Evolutionary conservation across 2,329 filamentous ascomycete genomes (phyloP), one percentile per base, ranked within the genome.

Genomic region (Camillea tinctor): DNA sequence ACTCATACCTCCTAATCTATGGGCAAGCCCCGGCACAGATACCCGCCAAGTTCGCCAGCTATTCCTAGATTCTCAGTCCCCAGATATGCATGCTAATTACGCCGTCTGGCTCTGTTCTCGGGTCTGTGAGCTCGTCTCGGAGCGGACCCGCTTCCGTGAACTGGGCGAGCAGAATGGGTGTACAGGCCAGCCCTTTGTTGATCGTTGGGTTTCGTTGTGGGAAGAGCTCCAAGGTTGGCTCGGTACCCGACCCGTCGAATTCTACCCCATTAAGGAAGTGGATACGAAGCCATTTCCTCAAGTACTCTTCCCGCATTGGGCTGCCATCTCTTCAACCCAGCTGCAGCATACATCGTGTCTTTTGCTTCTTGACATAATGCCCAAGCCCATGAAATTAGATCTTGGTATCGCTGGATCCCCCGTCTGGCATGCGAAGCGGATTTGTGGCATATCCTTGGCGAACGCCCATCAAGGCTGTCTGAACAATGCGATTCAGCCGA

Each of bases 1-100:
- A 0, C 74, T 84, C n/a, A 76, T 85, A 0, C 79, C 79, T 0
- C 73, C 80, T 1, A 67, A 73, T 22, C 79, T 79, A 59, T 85
- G 82, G 83, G 8, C 26, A 17, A 74, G 82, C 2, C 74, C 77
- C 6, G 74, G 74, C 21, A 70, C 74, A 11, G 64, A 75, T 13
- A 71, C 75, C 19, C 68, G 72, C 5, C 73, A 76, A 19, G 75
- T 76, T 3, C 68, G 71, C 17, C 64, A 69, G 50, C 64, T 80
- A 58, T 76, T 80, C 65, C 68, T 70, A 40, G 61, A 52, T 15
- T 56, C 59, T 17, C 61, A 64, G 65, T 74, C 72, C 9, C 75
- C 80, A 4, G 84, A 87, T 64, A 84, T 82, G 77, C 80, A 85
- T 62, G 84, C 84, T 30, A 87, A 87, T 64, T 84, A 83, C 63